Evolutionary conservation across 768 basidiomycete genomes (phyloP).

Genomic region (Lactarius vividus): DNA sequence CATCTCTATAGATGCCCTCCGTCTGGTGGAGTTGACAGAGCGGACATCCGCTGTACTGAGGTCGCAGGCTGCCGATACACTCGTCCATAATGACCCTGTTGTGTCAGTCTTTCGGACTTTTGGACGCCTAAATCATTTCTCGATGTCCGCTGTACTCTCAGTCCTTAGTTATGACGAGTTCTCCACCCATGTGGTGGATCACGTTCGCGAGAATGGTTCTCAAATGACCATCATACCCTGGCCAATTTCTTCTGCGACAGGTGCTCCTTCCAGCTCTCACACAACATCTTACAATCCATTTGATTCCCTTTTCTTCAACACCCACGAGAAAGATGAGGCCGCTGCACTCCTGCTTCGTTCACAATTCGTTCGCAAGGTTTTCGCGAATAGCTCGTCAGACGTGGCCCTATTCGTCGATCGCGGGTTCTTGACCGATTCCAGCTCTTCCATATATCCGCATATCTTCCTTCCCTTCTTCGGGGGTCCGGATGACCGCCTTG

Average conservation of each 20-base stretch:
- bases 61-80: conserved; percentile 68
- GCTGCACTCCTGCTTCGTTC: conserved; percentile 62
- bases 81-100: conserved; percentile 70
- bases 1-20: conserved; percentile 69
- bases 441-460: conserved; percentile 45
- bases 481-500: conserved; percentile 89
- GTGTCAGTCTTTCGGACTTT: conserved; percentile 76
- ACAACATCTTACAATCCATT: conserved; percentile 55
- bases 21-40: conserved; percentile 85
- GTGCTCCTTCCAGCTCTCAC: conserved; percentile 30
- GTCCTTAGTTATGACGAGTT: conserved; percentile 79
- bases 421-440: conserved; percentile 40
- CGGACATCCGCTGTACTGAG: conserved; percentile 86
- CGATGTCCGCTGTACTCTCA: conserved; percentile 65
- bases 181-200: conserved; percentile 58
- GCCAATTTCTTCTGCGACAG: conserved; percentile 43
- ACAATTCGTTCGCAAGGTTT: conserved; percentile 82
- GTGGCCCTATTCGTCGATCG: conserved; percentile 87
- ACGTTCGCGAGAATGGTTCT: conserved; percentile 53
- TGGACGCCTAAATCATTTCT: conserved; percentile 63
- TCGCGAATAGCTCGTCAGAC: conserved; percentile 66
- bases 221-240: conserved; percentile 87
- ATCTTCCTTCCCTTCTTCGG: conserved; percentile 91
- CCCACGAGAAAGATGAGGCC: conserved; percentile 47
- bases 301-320: conserved; percentile 69